phyloP scores from a whole-genome alignment of 2,329 filamentous ascomycete species.

The Epichloe hybrida region DNA sequence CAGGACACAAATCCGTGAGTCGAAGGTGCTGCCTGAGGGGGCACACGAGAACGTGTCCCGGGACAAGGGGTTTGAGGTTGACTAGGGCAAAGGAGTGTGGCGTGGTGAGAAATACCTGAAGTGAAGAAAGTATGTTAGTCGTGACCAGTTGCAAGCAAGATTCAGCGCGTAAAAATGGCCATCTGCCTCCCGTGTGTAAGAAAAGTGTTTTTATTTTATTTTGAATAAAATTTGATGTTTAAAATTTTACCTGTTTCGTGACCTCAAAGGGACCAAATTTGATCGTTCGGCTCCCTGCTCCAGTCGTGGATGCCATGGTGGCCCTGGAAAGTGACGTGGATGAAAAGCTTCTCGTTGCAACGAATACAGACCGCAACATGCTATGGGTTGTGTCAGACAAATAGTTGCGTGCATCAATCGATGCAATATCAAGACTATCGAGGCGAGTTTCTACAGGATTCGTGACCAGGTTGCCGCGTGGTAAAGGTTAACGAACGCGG shows the following conservation, averaged over 20 bases:
- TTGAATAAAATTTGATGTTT: not conserved
- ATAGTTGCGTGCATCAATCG: not conserved
- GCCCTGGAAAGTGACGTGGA: conserved; percentile 7
- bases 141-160: too few species aligned
- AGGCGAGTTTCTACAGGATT: too few species aligned
- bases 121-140: not conserved
- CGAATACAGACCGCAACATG: not conserved
- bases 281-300: conserved; percentile 22
- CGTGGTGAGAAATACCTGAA: conserved; percentile 75
- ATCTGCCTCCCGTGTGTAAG: not conserved
- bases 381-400: not conserved
- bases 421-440: too few species aligned
- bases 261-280: conserved; percentile 68
- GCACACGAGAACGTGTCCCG: conserved; percentile 85
- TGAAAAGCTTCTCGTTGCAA: conserved; percentile 5
- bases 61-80: conserved; percentile 87
- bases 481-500: too few species aligned
- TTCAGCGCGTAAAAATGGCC: too few species aligned
- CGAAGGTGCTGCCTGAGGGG: conserved; percentile 56
- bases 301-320: conserved; percentile 18
- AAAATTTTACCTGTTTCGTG: conserved; percentile 47
- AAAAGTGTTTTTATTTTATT: not conserved
- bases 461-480: too few species aligned
- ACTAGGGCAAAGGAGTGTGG: conserved; percentile 74
- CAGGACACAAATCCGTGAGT: conserved; percentile 56